A percentile compares a stretch with the other conserved stretches of the same genome.
phyloP scores from a whole-genome alignment of 164 flowering plant species.

The Cinnamomum micranthum region DNA sequence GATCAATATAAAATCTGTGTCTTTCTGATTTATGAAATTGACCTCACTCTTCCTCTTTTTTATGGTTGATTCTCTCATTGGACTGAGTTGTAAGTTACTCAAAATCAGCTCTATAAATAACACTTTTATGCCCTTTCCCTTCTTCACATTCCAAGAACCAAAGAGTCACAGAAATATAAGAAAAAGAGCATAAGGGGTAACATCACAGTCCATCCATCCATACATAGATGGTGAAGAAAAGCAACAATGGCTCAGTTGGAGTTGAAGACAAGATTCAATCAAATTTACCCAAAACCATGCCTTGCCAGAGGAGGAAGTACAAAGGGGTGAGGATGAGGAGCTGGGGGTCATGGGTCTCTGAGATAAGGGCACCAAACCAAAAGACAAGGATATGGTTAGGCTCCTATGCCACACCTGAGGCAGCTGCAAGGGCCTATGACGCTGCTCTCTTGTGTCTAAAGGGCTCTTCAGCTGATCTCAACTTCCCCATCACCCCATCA shows the following conservation, averaged over 20 bases:
- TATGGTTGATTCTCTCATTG: constrained; percentile 3
- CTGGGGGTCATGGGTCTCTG: constrained; percentile 98
- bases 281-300: constrained; percentile 12
- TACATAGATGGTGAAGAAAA: constrained; percentile 41
- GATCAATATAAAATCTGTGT: neutral
- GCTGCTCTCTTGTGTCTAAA: constrained; percentile 91
- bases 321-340: constrained; percentile 97
- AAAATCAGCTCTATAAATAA: constrained; percentile 8
- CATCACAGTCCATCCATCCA: neutral
- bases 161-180: neutral
- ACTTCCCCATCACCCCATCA: constrained; percentile 56
- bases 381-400: constrained; percentile 95
- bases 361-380: constrained; percentile 88
- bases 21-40: neutral
- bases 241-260: constrained; percentile 10
- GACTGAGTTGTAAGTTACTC: neutral
- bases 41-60: neutral
- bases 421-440: constrained; percentile 96
- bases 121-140: neutral
- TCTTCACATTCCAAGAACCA: constrained; percentile 6
- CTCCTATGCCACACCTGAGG: constrained; percentile 86
- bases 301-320: constrained; percentile 55
- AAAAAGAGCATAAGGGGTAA: neutral
- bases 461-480: constrained; percentile 78
- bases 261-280: constrained; percentile 24